Conservation (phyloP, 2,329 filamentous ascomycete genomes). For the Cryphonectria nitschkei region DNA sequence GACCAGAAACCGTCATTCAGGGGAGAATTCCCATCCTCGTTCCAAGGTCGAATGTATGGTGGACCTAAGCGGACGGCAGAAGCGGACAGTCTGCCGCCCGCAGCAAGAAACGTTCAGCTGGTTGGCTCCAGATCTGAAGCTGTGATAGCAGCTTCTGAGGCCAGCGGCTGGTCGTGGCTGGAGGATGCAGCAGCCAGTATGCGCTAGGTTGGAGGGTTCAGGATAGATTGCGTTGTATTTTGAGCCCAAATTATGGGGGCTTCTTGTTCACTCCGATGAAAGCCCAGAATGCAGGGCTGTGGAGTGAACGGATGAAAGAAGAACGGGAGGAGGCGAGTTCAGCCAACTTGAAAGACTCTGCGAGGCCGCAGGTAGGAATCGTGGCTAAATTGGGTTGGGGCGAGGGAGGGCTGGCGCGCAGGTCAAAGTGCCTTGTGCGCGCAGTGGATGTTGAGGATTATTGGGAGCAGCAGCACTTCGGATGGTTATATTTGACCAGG, state of each 20-base stretch:
- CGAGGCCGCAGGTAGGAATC: conserved; percentile 20
- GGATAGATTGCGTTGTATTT: conserved; percentile 24
- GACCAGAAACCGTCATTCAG: conserved; percentile 26
- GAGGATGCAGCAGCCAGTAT: not conserved
- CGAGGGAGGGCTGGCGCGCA: not conserved
- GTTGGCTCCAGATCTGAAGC: conserved; percentile 10
- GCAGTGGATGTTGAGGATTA: not conserved
- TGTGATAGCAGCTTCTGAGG: conserved; percentile 7
- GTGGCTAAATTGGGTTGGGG: not conserved
- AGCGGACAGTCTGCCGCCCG: conserved; percentile 41
- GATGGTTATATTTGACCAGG: not conserved
- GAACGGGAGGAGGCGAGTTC: conserved; percentile 60
- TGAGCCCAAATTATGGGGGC: conserved; percentile 81
- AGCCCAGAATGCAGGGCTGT: conserved; percentile 91
- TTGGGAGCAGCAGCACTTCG: not conserved
- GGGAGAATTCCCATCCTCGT: conserved; percentile 28
- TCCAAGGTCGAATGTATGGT: conserved; percentile 16
- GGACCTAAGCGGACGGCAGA: conserved; percentile 40
- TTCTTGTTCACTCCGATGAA: conserved; percentile 96
- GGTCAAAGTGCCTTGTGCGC: not conserved
- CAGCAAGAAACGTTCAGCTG: conserved; percentile 29
- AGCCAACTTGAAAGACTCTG: conserved; percentile 43
- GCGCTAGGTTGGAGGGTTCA: conserved; percentile 6
- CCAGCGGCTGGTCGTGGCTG: not conserved
- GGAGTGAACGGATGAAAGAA: conserved; percentile 83